Percentiles rank a stretch among this genome's conserved stretches.
Evolutionary conservation across 1,284 basidiomycete species (phyloP).

Genomic region (Pterulicium gracile): DNA sequence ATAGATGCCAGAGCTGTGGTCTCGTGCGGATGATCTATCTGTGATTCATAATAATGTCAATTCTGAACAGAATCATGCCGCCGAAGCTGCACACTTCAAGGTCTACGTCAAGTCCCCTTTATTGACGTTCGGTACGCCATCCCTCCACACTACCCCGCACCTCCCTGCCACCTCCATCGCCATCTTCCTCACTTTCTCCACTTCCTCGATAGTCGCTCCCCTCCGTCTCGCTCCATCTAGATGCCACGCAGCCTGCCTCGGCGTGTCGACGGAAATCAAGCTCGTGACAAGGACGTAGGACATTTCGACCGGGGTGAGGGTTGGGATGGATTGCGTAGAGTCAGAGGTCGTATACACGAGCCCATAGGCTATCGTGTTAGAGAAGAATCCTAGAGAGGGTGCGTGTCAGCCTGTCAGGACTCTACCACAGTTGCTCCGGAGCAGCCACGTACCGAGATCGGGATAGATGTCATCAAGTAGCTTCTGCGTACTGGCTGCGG

Average conservation of each 20-base stretch:
- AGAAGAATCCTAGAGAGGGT: conserved; percentile 32
- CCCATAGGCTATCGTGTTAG: conserved; percentile 40
- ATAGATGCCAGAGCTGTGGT: no score
- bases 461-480: conserved; percentile 39
- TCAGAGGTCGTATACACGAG: conserved; percentile 32
- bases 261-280: conserved; percentile 39
- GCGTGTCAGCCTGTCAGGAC: conserved; percentile 3
- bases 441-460: conserved; percentile 36
- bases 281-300: conserved; percentile 39
- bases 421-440: no score
- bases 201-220: background rate
- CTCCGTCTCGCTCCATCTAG: conserved; percentile 28
- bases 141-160: background rate
- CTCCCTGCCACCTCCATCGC: background rate
- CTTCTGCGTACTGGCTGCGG: conserved; percentile 28
- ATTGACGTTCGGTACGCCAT: background rate
- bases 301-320: conserved; percentile 31
- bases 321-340: conserved; percentile 3
- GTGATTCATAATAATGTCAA: no score
- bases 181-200: background rate
- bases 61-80: no score
- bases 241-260: conserved; percentile 46
- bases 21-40: no score
- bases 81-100: no score
- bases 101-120: background rate